Conservation (phyloP, 2,329 filamentous ascomycete genomes). For the Biscogniauxia mediterranea region DNA sequence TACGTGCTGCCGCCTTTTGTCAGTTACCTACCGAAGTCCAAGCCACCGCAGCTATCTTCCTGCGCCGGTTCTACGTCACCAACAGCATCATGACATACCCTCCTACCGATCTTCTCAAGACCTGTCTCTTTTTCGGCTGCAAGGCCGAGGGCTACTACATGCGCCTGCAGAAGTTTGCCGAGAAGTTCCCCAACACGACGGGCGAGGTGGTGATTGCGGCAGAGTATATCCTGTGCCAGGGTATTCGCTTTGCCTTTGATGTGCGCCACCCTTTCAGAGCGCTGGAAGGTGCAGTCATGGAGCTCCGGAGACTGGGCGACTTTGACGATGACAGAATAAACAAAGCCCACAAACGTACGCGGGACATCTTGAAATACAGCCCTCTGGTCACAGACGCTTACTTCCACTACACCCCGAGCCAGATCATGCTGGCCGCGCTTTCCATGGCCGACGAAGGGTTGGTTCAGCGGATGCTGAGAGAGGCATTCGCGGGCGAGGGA, state of each 20-base stretch:
- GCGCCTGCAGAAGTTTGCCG: conserved; percentile 62
- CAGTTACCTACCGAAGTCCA: conserved; percentile 51
- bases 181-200: conserved; percentile 67
- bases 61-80: conserved; percentile 92
- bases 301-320: conserved; percentile 67
- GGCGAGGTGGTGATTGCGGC: conserved; percentile 83
- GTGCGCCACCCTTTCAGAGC: conserved; percentile 87
- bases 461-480: conserved; percentile 46
- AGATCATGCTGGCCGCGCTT: conserved; percentile 86
- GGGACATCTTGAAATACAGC: conserved; percentile 72
- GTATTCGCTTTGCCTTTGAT: conserved; percentile 89
- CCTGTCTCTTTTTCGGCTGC: conserved; percentile 86
- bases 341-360: conserved; percentile 69
- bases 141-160: conserved; percentile 88
- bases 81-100: conserved; percentile 97
- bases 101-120: conserved; percentile 83
- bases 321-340: conserved; percentile 54
- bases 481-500: conserved; percentile 35
- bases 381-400: conserved; percentile 92
- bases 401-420: conserved; percentile 90
- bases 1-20: conserved; percentile 55
- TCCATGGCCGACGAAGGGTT: conserved; percentile 70
- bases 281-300: conserved; percentile 82
- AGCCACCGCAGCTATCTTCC: conserved; percentile 82
- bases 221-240: conserved; percentile 90